Base-by-base conservation (phyloP, 2,329 filamentous ascomycete species). In the Simplicillium aogashimaense region DNA sequence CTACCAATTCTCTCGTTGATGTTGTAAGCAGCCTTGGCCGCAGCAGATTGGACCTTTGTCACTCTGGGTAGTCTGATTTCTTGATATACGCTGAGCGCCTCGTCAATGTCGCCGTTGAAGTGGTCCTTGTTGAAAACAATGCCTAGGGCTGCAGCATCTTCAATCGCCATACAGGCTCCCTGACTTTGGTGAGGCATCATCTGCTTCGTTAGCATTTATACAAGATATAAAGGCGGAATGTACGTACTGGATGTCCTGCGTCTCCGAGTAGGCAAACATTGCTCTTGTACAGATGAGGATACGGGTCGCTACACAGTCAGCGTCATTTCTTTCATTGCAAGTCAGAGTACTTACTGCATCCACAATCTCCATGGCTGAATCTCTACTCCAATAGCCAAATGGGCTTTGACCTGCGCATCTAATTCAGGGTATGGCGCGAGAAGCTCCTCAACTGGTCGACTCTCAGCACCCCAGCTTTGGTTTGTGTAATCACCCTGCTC, bases 121-220 rank as follows among this genome's bases (percentile, higher is more conserved):
- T 66, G 57, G 7, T 53, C 49, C 46, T 58, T 56, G 53, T 59
- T 69, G 52, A 83, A 82, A 1, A 83, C 43, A 13, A 82, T 74
- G 0, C 78, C 78, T 1, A 83, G 54, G 0, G 75, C 75, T 0
- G 74, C 78, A 0, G 76, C 75, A 44, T 83, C 78, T 53, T 83
- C 78, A 35, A 82, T 80, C 0, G 78, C 77, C 76, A 79, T 80
- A 48, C 77, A 81, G 0, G 78, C 78, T 4, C 80, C 80, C 54
- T 85, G 80, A 42, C 74, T 78, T 53, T 83, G 80, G 50, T 84
- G 70, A 1, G 79, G 78, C 72, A 83, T 76, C 75, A 81, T 81
- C 57, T 60, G n/a, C n/a, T 4, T n/a, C 20, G 34, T 45, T n/a
- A 45, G 45, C 16, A 25, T 25, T 5, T 35, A 20, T 35, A 16